Evolutionary conservation across 1,284 basidiomycete genomes (phyloP).

Genomic region (Polyporus tsugae): DNA sequence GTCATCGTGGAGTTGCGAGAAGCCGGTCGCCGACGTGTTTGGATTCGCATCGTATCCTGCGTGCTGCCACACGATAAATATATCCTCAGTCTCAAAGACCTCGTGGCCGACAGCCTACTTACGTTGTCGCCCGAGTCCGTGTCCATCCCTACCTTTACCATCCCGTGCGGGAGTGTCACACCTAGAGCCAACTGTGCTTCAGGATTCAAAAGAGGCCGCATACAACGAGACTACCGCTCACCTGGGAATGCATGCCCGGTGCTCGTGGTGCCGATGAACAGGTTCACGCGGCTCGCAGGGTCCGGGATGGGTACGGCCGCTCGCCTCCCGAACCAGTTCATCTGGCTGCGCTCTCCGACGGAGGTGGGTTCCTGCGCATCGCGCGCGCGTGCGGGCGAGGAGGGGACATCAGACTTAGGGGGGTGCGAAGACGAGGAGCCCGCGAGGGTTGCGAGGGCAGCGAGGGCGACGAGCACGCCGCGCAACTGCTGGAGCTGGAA

Average conservation of each 20-base stretch:
- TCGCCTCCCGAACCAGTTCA: constrained; percentile 7
- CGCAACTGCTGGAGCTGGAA: constrained; percentile 1
- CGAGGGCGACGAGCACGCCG: constrained; percentile 16
- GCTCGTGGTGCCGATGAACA: constrained; percentile 66
- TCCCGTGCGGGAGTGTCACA: constrained; percentile 71
- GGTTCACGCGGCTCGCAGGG: constrained; percentile 52
- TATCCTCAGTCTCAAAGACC: neutral
- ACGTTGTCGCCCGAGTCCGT: constrained; percentile 70
- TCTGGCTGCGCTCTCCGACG: neutral
- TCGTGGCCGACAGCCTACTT: constrained; percentile 27
- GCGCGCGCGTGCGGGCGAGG: neutral
- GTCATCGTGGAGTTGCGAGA: constrained; percentile 69
- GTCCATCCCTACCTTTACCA: constrained; percentile 72
- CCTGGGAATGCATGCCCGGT: constrained; percentile 72
- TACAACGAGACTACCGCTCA: constrained; percentile 32
- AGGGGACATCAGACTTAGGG: neutral
- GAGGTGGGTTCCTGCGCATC: neutral
- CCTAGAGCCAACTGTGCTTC: constrained; percentile 42
- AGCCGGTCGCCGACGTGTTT: constrained; percentile 61
- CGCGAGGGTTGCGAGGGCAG: constrained; percentile 8
- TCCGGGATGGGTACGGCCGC: constrained; percentile 29
- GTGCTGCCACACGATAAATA: constrained; percentile 47
- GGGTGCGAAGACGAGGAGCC: neutral
- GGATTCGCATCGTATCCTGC: constrained; percentile 63
- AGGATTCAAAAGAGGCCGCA: neutral